Evolutionary conservation across 129 eudicot species (phyloP).

Genomic region (Sambucus nigra): DNA sequence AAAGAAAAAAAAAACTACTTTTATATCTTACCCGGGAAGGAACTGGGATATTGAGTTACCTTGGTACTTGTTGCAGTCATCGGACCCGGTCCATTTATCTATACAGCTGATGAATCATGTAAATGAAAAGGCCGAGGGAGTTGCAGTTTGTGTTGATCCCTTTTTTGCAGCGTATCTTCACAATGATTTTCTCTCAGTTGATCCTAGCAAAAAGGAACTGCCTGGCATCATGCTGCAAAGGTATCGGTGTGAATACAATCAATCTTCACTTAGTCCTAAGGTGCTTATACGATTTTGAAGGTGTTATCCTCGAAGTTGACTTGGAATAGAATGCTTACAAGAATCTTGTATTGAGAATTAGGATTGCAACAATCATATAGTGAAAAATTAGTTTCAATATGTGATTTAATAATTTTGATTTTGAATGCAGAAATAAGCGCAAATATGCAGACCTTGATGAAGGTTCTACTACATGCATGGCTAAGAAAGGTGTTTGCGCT

Average conservation of each 20-base stretch:
- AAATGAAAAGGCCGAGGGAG: conserved; percentile 72
- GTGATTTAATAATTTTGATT: not conserved
- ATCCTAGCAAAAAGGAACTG: conserved; percentile 45
- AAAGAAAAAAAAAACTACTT: no score
- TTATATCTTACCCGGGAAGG: not conserved
- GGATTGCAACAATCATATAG: not conserved
- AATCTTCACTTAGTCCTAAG: no score
- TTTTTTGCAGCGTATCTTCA: conserved; percentile 70
- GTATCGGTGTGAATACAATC: conserved; percentile 29
- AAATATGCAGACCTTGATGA: conserved; percentile 49
- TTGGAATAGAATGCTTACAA: no score
- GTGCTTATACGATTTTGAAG: no score
- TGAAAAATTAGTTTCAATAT: not conserved
- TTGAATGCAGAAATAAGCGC: conserved; percentile 48
- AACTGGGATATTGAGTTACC: not conserved
- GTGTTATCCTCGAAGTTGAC: no score
- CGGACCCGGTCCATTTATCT: conserved; percentile 41
- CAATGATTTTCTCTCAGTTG: conserved; percentile 66
- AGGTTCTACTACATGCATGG: conserved; percentile 36
- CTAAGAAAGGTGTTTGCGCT: conserved; percentile 44
- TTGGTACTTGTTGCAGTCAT: conserved; percentile 40
- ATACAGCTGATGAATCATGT: conserved; percentile 87
- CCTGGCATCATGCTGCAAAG: conserved; percentile 60
- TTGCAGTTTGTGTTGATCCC: conserved; percentile 82
- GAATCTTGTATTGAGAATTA: not conserved